Evolutionary conservation across 257 asterid species (phyloP).

Genomic region (Capsicum chinense): DNA sequence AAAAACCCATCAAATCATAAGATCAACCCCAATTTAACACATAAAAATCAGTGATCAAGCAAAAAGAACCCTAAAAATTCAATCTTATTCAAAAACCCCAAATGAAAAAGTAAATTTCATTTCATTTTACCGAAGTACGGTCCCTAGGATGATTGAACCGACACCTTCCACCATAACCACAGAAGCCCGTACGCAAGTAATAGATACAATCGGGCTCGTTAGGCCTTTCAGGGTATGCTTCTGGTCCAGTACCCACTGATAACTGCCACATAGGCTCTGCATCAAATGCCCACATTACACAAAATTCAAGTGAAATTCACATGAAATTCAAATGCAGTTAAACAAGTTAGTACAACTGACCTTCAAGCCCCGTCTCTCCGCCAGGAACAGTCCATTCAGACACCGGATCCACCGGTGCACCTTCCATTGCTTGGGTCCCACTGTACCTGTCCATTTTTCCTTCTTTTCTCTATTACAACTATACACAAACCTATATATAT

Average conservation of each 20-base stretch:
- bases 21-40: conserved; percentile 36
- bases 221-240: conserved; percentile 86
- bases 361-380: conserved; percentile 80
- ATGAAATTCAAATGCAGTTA: conserved; percentile 51
- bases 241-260: conserved; percentile 68
- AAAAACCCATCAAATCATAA: conserved; percentile 27
- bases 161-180: conserved; percentile 91
- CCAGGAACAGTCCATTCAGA: conserved; percentile 83
- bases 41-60: conserved; percentile 45
- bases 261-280: conserved; percentile 99
- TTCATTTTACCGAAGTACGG: conserved; percentile 53
- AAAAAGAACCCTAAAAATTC: conserved; percentile 28
- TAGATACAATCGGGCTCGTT: conserved; percentile 85
- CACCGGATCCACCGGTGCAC: conserved; percentile 64
- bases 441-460: conserved; percentile 60
- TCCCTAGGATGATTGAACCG: conserved; percentile 97
- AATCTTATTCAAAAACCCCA: neutral
- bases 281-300: conserved; percentile 41
- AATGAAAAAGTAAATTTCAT: neutral
- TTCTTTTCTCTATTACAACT: conserved; percentile 29
- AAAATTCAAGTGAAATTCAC: conserved; percentile 44
- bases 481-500: neutral
- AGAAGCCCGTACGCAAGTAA: conserved; percentile 88
- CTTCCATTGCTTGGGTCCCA: conserved; percentile 62
- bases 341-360: conserved; percentile 39